phyloP scores from a whole-genome alignment of 176 grass and related monocot genomes.

The Elymus sibiricus region DNA sequence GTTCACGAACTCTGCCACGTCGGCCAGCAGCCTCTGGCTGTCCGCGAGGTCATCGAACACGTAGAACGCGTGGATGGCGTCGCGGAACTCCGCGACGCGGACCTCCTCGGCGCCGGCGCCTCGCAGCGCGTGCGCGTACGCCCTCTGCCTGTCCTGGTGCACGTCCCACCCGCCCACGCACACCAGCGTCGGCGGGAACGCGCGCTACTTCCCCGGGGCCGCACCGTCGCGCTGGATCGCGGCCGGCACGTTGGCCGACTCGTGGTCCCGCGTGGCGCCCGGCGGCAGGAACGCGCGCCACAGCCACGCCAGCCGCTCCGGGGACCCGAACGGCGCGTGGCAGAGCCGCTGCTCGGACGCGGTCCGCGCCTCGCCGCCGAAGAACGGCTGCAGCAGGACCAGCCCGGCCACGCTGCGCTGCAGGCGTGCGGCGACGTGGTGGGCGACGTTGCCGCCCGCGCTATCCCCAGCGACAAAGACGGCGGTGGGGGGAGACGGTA shows the following conservation, averaged over 20 bases:
- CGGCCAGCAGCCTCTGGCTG: slow-evolving; percentile 6
- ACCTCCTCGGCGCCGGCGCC: slow-evolving; percentile 8
- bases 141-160: slow-evolving; percentile 54
- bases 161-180: slow-evolving; percentile 51
- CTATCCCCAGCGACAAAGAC: slow-evolving; percentile 60
- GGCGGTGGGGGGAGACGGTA: slow-evolving; percentile 3
- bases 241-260: slow-evolving; percentile 39
- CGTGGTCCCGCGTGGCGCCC: slow-evolving; percentile 50
- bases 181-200: slow-evolving; percentile 47
- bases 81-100: slow-evolving; percentile 35
- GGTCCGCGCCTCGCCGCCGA: slow-evolving; percentile 38
- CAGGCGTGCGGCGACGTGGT: slow-evolving; percentile 34
- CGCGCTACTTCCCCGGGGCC: neutral
- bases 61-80: slow-evolving; percentile 51
- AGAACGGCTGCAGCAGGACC: slow-evolving; percentile 49
- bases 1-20: slow-evolving; percentile 48
- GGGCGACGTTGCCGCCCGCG: slow-evolving; percentile 55
- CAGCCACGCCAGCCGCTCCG: slow-evolving; percentile 35
- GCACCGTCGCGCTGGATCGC: neutral
- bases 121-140: slow-evolving; percentile 28
- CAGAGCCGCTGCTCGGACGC: slow-evolving; percentile 26
- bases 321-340: slow-evolving; percentile 27
- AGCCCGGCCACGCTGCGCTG: slow-evolving; percentile 9
- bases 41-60: slow-evolving; percentile 24
- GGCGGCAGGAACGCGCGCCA: slow-evolving; percentile 49